Conservation (phyloP, 768 basidiomycete species). For the Lenzites betulinus region DNA sequence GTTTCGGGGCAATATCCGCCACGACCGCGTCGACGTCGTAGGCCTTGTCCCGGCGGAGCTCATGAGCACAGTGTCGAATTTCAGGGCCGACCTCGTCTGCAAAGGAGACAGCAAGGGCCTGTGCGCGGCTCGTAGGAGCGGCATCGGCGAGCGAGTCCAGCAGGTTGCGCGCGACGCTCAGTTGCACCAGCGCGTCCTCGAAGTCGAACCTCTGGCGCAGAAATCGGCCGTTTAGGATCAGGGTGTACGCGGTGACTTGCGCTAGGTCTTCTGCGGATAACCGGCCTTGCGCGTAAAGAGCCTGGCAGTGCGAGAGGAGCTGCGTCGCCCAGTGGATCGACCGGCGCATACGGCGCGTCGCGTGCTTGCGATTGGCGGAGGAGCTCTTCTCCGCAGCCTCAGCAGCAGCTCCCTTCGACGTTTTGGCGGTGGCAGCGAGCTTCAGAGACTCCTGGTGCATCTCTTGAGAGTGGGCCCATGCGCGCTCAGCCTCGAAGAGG, state of each 20-base stretch:
- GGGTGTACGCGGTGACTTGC: slow-evolving; percentile 75
- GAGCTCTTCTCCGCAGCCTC: slow-evolving; percentile 41
- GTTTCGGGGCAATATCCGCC: slow-evolving; percentile 56
- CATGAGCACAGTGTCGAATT: slow-evolving; percentile 91
- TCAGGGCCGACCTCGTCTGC: slow-evolving; percentile 89
- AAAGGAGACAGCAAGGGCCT: slow-evolving; percentile 83
- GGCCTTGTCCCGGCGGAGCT: slow-evolving; percentile 73
- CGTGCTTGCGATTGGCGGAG: slow-evolving; percentile 64
- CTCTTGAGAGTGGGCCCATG: slow-evolving; percentile 89
- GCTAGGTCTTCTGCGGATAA: slow-evolving; percentile 60
- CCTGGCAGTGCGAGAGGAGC: slow-evolving; percentile 72
- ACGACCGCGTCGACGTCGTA: slow-evolving; percentile 84
- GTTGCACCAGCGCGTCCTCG: slow-evolving; percentile 71
- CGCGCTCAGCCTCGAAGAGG: slow-evolving; percentile 89
- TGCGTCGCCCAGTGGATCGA: slow-evolving; percentile 79
- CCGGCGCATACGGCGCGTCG: slow-evolving; percentile 80
- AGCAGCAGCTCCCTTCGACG: slow-evolving; percentile 20
- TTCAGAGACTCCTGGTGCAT: slow-evolving; percentile 55
- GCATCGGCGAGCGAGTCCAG: slow-evolving; percentile 65
- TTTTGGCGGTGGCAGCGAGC: slow-evolving; percentile 42
- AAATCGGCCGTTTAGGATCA: slow-evolving; percentile 83
- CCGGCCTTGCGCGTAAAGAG: slow-evolving; percentile 53
- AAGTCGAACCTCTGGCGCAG: slow-evolving; percentile 76
- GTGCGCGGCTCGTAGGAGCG: slow-evolving; percentile 76
- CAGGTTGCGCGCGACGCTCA: slow-evolving; percentile 75